Evolutionary conservation across 768 basidiomycete species (phyloP).

Genomic region (Panellus pusillus): DNA sequence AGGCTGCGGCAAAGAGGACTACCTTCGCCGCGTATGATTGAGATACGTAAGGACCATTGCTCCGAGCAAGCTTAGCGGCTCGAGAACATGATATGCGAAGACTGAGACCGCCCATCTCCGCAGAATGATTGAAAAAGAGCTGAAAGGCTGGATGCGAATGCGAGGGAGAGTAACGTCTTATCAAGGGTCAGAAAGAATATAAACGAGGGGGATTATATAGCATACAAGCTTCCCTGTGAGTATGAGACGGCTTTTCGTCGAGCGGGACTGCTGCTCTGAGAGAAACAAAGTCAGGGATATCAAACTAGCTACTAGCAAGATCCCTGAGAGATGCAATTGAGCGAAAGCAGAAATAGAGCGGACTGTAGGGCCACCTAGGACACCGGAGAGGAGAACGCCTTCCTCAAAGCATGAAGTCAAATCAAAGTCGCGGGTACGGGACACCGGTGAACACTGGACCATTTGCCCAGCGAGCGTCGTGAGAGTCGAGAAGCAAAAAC

Average conservation of each 20-base stretch:
- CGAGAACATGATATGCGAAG: constrained; percentile 53
- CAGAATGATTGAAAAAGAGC: constrained; percentile 41
- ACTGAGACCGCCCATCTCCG: constrained; percentile 40
- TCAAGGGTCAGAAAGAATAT: constrained; percentile 1
- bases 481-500: no score
- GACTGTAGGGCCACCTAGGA: constrained; percentile 35
- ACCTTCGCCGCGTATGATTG: constrained; percentile 59
- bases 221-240: constrained; percentile 70
- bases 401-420: constrained; percentile 82
- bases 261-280: constrained; percentile 30
- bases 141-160: constrained; percentile 46
- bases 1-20: not conserved
- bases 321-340: no score
- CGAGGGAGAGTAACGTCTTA: constrained; percentile 50
- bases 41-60: constrained; percentile 54
- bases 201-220: constrained; percentile 7
- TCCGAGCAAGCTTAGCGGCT: constrained; percentile 52
- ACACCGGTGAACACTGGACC: constrained; percentile 49
- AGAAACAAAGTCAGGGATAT: constrained; percentile 32
- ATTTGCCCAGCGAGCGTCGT: not conserved
- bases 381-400: constrained; percentile 56
- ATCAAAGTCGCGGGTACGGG: constrained; percentile 66
- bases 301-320: constrained; percentile 44
- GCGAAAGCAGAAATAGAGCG: no score
- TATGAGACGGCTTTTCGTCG: constrained; percentile 50